Evolutionary conservation across 2,329 filamentous ascomycete genomes (phyloP), one percentile per base, ranked within the genome.

Genomic region (Amylocarpus encephaloides): DNA sequence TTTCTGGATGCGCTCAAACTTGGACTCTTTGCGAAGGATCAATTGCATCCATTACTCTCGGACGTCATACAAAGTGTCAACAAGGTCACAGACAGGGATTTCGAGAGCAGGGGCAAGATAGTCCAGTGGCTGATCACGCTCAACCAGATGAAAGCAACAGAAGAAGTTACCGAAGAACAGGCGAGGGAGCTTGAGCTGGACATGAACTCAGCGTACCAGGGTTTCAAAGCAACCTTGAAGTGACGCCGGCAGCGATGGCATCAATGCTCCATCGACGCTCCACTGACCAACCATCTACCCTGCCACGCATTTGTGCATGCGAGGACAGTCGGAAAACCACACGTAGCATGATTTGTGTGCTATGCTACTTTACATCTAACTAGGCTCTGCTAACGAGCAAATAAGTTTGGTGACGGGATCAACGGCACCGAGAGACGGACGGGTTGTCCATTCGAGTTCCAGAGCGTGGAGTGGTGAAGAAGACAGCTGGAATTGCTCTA

Each of bases 51-150:
- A 3, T 74, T 98, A 16, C 77, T 98, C 2, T 92, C 91, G 1
- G 93, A 97, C 62, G 89, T 96, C 15, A 98, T 98, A 54, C 92
- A 96, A 64, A 91, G 89, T 2, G 92, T 96, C 57, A 97, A 97
- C 71, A 93, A 94, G 65, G 93, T 98, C 56, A 96, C 92, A 2
- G 90, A 95, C 66, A 81, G 85, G 55, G 92, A 97, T 63, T 98
- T 98, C 66, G 91, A 97, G 60, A 91, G 85, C 65, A 85, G 94
- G 59, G 90, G 88, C 61, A 97, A 97, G 77, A 97, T 98, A 61
- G 90, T 98, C 50, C 91, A 96, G 68, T 98, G 93, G 93, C 77
- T 98, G 59, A 98, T 98, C 62, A 86, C 88, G 6, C 74, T 98
- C 57, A 98, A 98, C 66, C 91, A 96, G 71, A 97, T 98, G 93